These are phyloP conservation scores for Aureobasidium subglaciale DNA, from an alignment of 2,329 filamentous ascomycete genomes.

Conservation along the genomic window DNA sequence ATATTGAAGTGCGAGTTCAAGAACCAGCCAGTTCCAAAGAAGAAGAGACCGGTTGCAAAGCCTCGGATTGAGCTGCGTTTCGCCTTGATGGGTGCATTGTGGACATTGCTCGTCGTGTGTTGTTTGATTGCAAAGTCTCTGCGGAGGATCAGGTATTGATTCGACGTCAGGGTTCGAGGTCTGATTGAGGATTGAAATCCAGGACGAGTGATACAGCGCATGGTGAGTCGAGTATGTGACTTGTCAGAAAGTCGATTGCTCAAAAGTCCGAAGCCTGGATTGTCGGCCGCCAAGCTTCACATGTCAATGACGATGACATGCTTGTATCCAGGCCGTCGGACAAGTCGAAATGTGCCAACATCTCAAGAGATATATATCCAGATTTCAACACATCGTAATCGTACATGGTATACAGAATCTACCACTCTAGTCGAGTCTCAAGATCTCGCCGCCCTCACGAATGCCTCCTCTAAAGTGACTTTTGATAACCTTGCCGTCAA, in stretches of 20 bases:
- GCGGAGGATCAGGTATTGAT: not conserved
- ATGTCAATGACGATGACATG: slow-evolving; percentile 6
- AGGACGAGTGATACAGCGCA: not conserved
- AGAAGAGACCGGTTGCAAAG: not conserved
- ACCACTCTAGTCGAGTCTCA: slow-evolving; percentile 3
- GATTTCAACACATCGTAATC: not conserved
- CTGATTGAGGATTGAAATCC: not conserved
- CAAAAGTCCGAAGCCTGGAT: not conserved
- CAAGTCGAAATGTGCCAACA: no score
- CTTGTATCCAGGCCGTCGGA: not conserved
- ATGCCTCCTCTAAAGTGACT: slow-evolving; percentile 70
- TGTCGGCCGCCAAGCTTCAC: slow-evolving; percentile 6
- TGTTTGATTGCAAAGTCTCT: not conserved
- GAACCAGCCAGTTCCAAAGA: slow-evolving; percentile 4
- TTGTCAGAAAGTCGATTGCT: not conserved
- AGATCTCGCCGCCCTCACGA: slow-evolving; percentile 23
- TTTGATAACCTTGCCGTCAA: slow-evolving; percentile 58
- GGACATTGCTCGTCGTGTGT: not conserved
- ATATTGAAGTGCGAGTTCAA: not conserved
- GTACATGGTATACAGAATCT: not conserved
- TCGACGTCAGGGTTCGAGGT: no score
- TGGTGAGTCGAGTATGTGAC: not conserved
- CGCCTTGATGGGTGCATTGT: not conserved
- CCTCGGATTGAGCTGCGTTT: slow-evolving; percentile 6
- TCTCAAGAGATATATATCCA: not conserved